phyloP scores from a whole-genome alignment of 139 green algal species.

The Astrephomene gubernaculifera region DNA sequence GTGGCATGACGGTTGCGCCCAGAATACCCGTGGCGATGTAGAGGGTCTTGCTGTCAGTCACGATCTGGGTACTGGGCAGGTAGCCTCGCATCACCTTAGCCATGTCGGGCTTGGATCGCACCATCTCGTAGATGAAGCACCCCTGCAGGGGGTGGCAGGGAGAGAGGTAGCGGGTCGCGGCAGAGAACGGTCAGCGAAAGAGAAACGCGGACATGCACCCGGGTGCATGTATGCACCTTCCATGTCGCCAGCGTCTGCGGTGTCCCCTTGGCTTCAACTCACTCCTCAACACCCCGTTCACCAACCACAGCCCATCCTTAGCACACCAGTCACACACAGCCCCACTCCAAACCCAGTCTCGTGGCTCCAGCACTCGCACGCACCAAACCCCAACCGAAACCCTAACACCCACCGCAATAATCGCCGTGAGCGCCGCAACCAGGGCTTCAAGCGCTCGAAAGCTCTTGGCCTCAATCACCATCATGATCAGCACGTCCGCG shows the following conservation, averaged over 20 bases:
- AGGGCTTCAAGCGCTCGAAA: conserved; percentile 62
- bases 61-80: conserved; percentile 49
- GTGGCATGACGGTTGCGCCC: conserved; percentile 73
- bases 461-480: conserved; percentile 39
- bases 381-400: no score
- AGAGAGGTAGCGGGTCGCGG: background rate
- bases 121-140: conserved; percentile 70
- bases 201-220: no score
- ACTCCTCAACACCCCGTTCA: no score
- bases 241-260: no score
- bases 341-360: no score
- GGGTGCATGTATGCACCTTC: no score
- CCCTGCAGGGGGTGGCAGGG: background rate
- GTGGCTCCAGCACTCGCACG: no score
- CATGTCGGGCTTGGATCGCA: conserved; percentile 60
- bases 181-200: no score
- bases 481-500: conserved; percentile 57
- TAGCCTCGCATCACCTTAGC: conserved; percentile 58
- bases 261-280: no score
- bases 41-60: conserved; percentile 58
- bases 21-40: conserved; percentile 68
- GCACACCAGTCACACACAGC: no score
- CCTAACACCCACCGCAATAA: conserved; percentile 31
- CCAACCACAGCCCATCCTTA: no score
- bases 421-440: conserved; percentile 17